Percentiles rank a stretch among this genome's conserved stretches.
These are phyloP conservation scores for Globisporangium abappressorium DNA, from an alignment of 352 stramenopile species.

Conservation along the genomic window DNA sequence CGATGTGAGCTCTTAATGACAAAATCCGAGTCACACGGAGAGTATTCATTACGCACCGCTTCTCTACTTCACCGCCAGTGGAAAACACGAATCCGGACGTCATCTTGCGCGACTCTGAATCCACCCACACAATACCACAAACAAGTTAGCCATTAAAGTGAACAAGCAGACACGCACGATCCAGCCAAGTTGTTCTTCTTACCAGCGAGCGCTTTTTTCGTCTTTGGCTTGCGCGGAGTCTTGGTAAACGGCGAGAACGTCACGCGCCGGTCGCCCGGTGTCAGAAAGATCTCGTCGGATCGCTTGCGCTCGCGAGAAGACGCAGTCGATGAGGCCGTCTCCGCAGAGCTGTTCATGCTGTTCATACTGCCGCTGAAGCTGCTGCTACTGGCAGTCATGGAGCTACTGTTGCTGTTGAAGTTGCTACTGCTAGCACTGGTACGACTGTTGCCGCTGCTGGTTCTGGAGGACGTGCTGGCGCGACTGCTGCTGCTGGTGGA, in stretches of 20 bases:
- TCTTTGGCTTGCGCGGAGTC: conserved; percentile 15
- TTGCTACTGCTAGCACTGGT: neutral
- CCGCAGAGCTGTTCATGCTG: conserved; percentile 6
- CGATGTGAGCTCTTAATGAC: neutral
- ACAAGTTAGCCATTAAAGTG: neutral
- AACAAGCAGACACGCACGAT: neutral
- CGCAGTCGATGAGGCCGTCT: conserved; percentile 10
- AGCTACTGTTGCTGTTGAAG: neutral
- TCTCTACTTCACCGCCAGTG: conserved; percentile 14
- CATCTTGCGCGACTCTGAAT: conserved; percentile 16
- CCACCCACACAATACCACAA: neutral
- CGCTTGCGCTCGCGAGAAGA: conserved; percentile 22
- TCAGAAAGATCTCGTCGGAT: conserved; percentile 28
- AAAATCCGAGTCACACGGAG: neutral
- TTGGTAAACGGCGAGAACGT: conserved; percentile 80
- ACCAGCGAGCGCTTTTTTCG: conserved; percentile 16
- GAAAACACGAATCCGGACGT: conserved; percentile 22
- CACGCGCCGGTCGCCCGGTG: conserved; percentile 40
- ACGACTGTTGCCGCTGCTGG: neutral
- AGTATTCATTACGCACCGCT: conserved; percentile 3
- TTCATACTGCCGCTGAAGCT: conserved; percentile 13
- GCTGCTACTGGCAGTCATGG: neutral
- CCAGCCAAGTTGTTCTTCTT: neutral
- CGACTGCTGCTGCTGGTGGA: conserved; percentile 2
- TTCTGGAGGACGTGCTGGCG: neutral